Base-by-base conservation (phyloP, 768 basidiomycete genomes). In the Boletales sp. region DNA sequence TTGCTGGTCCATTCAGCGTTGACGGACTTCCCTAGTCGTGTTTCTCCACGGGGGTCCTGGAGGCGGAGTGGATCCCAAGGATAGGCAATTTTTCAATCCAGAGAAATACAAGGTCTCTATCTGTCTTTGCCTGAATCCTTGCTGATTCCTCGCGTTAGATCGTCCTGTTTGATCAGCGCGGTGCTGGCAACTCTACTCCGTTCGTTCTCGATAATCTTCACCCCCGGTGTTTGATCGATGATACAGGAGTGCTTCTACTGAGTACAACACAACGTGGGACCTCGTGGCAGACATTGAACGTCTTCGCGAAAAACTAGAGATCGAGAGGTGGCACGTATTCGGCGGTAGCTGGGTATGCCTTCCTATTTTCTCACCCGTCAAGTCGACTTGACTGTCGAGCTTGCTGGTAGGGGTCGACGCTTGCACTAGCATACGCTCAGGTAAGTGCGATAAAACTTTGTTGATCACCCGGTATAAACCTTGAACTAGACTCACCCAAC, bases 201-300 rank as follows among this genome's bases (percentile, higher is more conserved):
- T 90, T 65, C 54, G 84, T 73, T 33, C 36, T 36, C 51, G 41
- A 17, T 32, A 30, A 10, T n/a, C 44, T 10, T 14, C 40, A n/a
- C 28, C 14, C 19, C 40, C 19, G 49, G 25, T 47, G 46, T 38
- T 55, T 44, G 15, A 49, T 49, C 32, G 19, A 14, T 40, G 43
- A n/a, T 49, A 17, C 58, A 92, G 89, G 68, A 78, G 64, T 48
- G 92, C 93, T 8, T 86, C 68, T 31, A 68, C 86, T 2, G 85
- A 89, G 57, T 86, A 93, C 44, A 97, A 97, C 68, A 96, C 92
- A 2, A 96, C 94, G 5, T 93, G 90, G 90, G 86, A 92, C 62
- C 82, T 95, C 37, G 91, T 97, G 21, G 86, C 81, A 55, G 94
- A 97, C 62, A 82, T 93, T 10, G 94, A 97, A 65, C 85, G 74